Base-by-base conservation (phyloP, 352 stramenopile genomes). In the Phytophthora citricola region DNA sequence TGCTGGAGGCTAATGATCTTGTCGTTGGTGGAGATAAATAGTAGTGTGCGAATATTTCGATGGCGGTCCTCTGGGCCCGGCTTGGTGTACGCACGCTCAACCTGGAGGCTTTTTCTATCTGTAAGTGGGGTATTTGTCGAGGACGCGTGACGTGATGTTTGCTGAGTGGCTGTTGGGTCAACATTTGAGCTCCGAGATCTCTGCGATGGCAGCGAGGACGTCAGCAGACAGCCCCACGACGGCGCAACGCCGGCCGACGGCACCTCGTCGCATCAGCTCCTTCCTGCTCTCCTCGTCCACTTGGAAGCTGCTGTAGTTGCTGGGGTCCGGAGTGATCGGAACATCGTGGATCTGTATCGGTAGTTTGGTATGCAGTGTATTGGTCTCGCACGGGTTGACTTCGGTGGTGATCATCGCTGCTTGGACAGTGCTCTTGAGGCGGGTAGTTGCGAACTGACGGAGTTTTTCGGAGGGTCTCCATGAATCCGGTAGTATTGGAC, bases 201-300 rank as follows among this genome's bases (percentile, higher is more conserved):
- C 54, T 63, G 63, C 48, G 22, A 76, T 63, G 44, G 57, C 51
- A n/a, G 40, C 34, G 6, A 70, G 20, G 17, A 74, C 17, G 34
- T 65, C 56, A 9, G 52, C 15, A 0, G 70, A 52, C 10, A 82
- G 53, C 10, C 44, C 50, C 10, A 73, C 64, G 24, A 82, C 60
- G 26, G 74, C 74, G 29, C 47, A 68, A 24, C 74, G 71, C 10
- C 74, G 74, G 15, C 74, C 74, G 22, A 82, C 74, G 11, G 74
- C 74, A n/a, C 74, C 74, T 4, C 62, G 62, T 15, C 73, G 63
- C 4, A 63, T 45, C 3, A 83, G 39, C 20, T 75, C 62, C 41
- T 76, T 71, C 49, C 50, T 73, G 53, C 54, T 67, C 40, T 69
- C 58, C 1, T 63, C 43, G 15, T 70, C 59, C 17, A 69, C 27